phyloP scores from a whole-genome alignment of 2,329 filamentous ascomycete species.

The Alternaria burnsii region DNA sequence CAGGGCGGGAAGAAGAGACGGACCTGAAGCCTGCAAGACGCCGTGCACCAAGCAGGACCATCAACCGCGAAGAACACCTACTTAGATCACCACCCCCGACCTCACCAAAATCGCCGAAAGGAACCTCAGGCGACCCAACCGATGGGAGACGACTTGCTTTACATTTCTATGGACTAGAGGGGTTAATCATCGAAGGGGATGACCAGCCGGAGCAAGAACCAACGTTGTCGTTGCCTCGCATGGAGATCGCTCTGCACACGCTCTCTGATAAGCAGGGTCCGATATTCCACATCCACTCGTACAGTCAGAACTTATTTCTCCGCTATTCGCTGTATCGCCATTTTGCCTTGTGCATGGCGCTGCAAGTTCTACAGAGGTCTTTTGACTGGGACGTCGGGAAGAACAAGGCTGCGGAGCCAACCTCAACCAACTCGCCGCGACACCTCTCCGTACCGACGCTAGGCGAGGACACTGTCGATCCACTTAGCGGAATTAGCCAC shows the following conservation, averaged over 20 bases:
- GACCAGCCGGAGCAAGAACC: constrained; percentile 86
- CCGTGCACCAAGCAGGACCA: constrained; percentile 73
- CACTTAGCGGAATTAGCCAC: constrained; percentile 37
- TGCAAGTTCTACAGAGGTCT: constrained; percentile 69
- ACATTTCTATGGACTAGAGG: constrained; percentile 84
- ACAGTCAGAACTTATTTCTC: constrained; percentile 78
- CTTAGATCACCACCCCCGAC: constrained; percentile 61
- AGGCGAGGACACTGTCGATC: constrained; percentile 40
- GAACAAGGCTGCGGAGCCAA: constrained; percentile 19
- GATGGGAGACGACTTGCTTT: constrained; percentile 85
- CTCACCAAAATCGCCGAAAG: constrained; percentile 60
- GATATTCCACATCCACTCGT: constrained; percentile 85
- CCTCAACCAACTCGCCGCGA: constrained; percentile 25
- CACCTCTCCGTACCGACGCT: constrained; percentile 46
- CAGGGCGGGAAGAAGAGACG: constrained; percentile 74
- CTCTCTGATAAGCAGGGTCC: constrained; percentile 86
- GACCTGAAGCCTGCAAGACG: constrained; percentile 69
- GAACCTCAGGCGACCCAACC: constrained; percentile 58
- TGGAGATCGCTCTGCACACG: constrained; percentile 87
- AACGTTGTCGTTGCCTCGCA: constrained; percentile 84
- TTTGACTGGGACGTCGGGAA: constrained; percentile 43
- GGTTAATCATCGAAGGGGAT: constrained; percentile 86
- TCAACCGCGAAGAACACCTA: constrained; percentile 68
- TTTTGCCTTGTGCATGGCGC: constrained; percentile 85
- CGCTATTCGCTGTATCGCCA: constrained; percentile 95